phyloP scores from a whole-genome alignment of 129 eudicot genomes.

The Erigeron canadensis region DNA sequence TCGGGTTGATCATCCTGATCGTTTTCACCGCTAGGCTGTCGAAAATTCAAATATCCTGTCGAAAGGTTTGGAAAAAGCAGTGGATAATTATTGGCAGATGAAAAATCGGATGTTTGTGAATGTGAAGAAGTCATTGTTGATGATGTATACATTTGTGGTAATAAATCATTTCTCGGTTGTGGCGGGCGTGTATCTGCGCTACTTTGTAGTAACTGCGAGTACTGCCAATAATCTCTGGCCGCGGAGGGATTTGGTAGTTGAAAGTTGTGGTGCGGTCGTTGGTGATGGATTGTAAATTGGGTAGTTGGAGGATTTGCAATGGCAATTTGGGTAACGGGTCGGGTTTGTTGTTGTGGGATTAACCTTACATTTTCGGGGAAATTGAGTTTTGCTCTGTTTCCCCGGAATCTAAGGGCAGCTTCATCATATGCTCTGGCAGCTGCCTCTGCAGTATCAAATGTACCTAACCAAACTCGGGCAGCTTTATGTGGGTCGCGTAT shows the following conservation, averaged over 20 bases:
- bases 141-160: conserved; percentile 46
- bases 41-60: conserved; percentile 33
- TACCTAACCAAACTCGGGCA: conserved; percentile 87
- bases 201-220: conserved; percentile 64
- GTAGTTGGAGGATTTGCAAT: conserved; percentile 26
- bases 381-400: conserved; percentile 82
- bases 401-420: conserved; percentile 81
- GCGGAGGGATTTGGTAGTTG: conserved; percentile 24
- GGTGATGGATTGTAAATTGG: conserved; percentile 19
- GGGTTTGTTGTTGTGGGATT: conserved; percentile 31
- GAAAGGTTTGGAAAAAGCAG: conserved; percentile 42
- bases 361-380: conserved; percentile 78
- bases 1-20: conserved; percentile 27
- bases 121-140: conserved; percentile 33
- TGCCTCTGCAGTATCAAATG: conserved; percentile 87
- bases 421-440: conserved; percentile 92
- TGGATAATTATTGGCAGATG: conserved; percentile 31
- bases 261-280: conserved; percentile 30
- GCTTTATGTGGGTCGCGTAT: conserved; percentile 95
- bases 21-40: conserved; percentile 25
- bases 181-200: conserved; percentile 23
- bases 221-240: conserved; percentile 68
- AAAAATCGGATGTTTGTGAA: conserved; percentile 33
- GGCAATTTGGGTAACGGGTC: conserved; percentile 25
- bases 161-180: conserved; percentile 16